Evolutionary conservation across 345 rosid genomes (phyloP).

Genomic region (Kandelia obovata): DNA sequence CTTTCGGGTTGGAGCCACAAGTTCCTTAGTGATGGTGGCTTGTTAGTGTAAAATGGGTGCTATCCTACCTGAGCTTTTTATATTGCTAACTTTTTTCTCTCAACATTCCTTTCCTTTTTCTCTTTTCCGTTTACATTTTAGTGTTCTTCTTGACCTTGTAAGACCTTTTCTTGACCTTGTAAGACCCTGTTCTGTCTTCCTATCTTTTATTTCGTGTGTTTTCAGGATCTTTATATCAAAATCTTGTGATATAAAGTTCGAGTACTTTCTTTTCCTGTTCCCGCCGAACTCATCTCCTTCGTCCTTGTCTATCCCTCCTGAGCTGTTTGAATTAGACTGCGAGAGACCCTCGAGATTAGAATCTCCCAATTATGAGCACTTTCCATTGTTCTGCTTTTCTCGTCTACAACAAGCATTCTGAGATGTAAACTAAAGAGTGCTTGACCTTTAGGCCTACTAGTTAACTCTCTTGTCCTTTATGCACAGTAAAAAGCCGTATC

Average conservation of each 20-base stretch:
- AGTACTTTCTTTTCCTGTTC: conserved; percentile 9
- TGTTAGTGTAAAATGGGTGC: conserved; percentile 43
- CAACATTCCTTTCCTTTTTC: neutral
- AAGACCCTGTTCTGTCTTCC: conserved; percentile 43
- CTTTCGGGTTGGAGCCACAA: conserved; percentile 13
- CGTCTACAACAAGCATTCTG: neutral
- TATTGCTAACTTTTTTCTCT: neutral
- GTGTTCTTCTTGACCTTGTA: conserved; percentile 95
- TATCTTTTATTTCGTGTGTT: neutral
- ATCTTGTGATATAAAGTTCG: conserved; percentile 21
- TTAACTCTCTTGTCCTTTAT: neutral
- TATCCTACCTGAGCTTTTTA: conserved; percentile 89
- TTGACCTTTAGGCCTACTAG: neutral
- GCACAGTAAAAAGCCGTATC: conserved; percentile 18
- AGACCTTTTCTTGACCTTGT: conserved; percentile 99
- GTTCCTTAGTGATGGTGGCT: neutral
- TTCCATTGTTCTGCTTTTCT: neutral
- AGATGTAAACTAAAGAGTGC: neutral
- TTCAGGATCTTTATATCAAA: conserved; percentile 9
- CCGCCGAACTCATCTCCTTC: conserved; percentile 63
- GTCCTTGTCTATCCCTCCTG: conserved; percentile 97
- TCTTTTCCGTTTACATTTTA: neutral
- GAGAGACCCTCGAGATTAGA: neutral
- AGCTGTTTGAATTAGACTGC: conserved; percentile 45
- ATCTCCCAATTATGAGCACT: neutral